Conservation (phyloP, 2,329 filamentous ascomycete genomes). For the Claviceps monticola region DNA sequence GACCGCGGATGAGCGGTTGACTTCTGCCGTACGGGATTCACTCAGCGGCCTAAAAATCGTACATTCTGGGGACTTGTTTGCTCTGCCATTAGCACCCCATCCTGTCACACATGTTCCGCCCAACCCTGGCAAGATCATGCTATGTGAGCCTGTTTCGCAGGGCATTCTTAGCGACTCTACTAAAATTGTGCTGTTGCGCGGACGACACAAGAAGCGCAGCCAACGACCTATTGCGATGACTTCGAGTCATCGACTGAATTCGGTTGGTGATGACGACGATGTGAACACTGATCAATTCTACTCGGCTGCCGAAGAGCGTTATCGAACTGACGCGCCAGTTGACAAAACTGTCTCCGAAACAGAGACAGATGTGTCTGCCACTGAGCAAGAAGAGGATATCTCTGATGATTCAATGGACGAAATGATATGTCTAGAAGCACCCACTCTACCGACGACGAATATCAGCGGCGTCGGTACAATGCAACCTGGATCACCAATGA, state of each 20-base stretch:
- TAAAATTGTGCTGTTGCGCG: constrained; percentile 66
- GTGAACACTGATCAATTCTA: constrained; percentile 84
- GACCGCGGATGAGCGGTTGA: constrained; percentile 43
- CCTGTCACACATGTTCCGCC: constrained; percentile 75
- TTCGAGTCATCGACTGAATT: constrained; percentile 32
- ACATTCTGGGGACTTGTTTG: constrained; percentile 68
- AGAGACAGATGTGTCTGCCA: constrained; percentile 46
- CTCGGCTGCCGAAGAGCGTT: constrained; percentile 74
- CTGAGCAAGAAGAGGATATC: constrained; percentile 56
- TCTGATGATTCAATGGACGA: constrained; percentile 90
- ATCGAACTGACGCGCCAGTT: constrained; percentile 42
- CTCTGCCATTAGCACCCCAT: constrained; percentile 67
- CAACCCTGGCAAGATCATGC: constrained; percentile 72
- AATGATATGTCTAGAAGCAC: constrained; percentile 78
- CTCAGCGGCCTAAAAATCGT: constrained; percentile 61
- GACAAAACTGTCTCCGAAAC: constrained; percentile 50
- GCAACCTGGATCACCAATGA: constrained; percentile 69
- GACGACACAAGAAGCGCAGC: constrained; percentile 40
- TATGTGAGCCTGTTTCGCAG: constrained; percentile 92
- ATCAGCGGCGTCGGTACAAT: constrained; percentile 69
- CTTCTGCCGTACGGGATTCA: constrained; percentile 57
- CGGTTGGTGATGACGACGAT: constrained; percentile 50
- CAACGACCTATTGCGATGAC: constrained; percentile 34
- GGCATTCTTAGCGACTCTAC: constrained; percentile 65
- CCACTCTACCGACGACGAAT: constrained; percentile 61